Percentiles rank a stretch among this genome's conserved stretches.
Conservation (phyloP, 2,329 filamentous ascomycete genomes). For the Calonectria leucothoes region DNA sequence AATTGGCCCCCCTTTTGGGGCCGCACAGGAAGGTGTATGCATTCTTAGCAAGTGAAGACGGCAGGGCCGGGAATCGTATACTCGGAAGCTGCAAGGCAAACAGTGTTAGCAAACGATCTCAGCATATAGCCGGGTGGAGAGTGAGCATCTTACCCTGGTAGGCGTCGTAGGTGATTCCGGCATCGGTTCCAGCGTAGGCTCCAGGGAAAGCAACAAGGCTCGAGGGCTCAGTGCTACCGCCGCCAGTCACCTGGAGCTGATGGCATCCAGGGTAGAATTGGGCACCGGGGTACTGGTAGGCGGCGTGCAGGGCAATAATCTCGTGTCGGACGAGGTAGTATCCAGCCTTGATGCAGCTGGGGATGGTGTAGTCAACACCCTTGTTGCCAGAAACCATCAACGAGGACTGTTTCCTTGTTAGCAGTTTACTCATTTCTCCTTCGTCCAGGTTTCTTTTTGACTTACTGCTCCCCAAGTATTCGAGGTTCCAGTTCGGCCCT, state of each 20-base stretch:
- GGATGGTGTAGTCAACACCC: constrained; percentile 64
- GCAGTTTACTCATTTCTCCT: neutral
- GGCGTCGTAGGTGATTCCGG: constrained; percentile 64
- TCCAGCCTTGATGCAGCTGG: constrained; percentile 61
- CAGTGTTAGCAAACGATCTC: neutral
- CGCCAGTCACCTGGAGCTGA: constrained; percentile 65
- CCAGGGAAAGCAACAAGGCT: constrained; percentile 64
- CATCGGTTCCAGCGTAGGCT: constrained; percentile 61
- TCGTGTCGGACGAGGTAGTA: constrained; percentile 71
- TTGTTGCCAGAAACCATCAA: constrained; percentile 59
- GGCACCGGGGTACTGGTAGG: constrained; percentile 61
- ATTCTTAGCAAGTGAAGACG: constrained; percentile 58
- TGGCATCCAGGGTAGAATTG: constrained; percentile 70
- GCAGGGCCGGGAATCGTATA: constrained; percentile 62
- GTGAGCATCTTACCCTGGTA: constrained; percentile 58
- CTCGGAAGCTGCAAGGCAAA: constrained; percentile 41
- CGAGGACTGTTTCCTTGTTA: constrained; percentile 44
- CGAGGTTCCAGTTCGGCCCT: constrained; percentile 61
- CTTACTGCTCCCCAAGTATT: constrained; percentile 58
- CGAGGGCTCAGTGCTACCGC: constrained; percentile 55
- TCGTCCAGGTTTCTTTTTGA: neutral
- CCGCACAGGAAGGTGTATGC: neutral
- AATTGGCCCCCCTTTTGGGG: neutral
- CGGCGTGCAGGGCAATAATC: constrained; percentile 65
- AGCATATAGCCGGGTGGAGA: neutral